These are phyloP conservation scores for Seiridium cupressi DNA, from an alignment of 2,329 filamentous ascomycete species.

Conservation along the genomic window DNA sequence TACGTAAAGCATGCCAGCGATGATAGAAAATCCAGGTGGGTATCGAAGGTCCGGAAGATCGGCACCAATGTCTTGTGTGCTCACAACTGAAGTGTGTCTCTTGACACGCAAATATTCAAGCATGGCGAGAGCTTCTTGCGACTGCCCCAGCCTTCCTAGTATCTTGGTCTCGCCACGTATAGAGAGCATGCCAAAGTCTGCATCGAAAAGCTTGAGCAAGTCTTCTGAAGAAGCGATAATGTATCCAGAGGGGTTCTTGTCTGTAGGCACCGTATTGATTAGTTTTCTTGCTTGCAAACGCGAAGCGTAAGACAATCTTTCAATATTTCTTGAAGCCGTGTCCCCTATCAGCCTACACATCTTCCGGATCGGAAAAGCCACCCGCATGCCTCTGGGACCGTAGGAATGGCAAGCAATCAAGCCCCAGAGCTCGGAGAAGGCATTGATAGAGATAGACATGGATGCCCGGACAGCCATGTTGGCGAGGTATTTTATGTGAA, in stretches of 20 bases:
- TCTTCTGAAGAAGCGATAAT: constrained; percentile 90
- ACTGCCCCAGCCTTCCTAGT: constrained; percentile 69
- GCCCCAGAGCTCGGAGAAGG: constrained; percentile 83
- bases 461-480: constrained; percentile 93
- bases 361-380: constrained; percentile 86
- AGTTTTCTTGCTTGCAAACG: constrained; percentile 82
- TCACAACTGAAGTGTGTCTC: constrained; percentile 70
- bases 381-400: constrained; percentile 76
- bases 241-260: constrained; percentile 82
- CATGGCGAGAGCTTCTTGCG: constrained; percentile 80
- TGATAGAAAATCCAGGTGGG: constrained; percentile 71
- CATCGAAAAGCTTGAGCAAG: constrained; percentile 78
- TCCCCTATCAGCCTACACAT: constrained; percentile 89
- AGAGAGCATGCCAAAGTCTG: constrained; percentile 81
- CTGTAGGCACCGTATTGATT: constrained; percentile 79
- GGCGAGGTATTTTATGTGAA: constrained; percentile 80
- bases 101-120: constrained; percentile 81
- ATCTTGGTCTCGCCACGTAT: constrained; percentile 90
- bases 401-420: constrained; percentile 85
- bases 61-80: constrained; percentile 70
- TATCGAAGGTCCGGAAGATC: constrained; percentile 85
- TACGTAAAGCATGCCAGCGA: constrained; percentile 79
- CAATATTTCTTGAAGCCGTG: constrained; percentile 82
- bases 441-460: constrained; percentile 92
- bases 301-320: constrained; percentile 81